A percentile compares a stretch with the other conserved stretches of the same genome.
Evolutionary conservation across 2,329 filamentous ascomycete species (phyloP).

Genomic region (Verticillium nonalfalfae): DNA sequence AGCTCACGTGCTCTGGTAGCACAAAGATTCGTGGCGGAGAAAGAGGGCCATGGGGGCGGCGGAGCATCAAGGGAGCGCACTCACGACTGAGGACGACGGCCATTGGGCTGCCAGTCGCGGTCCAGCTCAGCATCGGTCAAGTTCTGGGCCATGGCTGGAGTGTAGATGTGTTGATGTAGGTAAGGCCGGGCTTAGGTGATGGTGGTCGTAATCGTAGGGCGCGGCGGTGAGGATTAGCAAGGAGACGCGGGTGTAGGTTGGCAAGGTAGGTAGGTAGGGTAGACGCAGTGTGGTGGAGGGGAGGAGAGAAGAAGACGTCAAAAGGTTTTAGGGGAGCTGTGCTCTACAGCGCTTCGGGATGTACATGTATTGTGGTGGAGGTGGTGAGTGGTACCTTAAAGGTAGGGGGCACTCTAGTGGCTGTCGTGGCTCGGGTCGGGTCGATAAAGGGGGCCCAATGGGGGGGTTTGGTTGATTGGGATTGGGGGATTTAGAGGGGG

Average conservation of each 20-base stretch:
- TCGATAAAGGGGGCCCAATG: background rate
- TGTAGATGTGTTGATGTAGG: background rate
- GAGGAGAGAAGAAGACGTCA: background rate
- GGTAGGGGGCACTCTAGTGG: too few species aligned
- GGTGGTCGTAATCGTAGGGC: background rate
- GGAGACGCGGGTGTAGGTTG: background rate
- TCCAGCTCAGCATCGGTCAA: constrained; percentile 64
- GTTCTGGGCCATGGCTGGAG: constrained; percentile 13
- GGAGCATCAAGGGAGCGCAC: constrained; percentile 28
- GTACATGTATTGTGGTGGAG: background rate
- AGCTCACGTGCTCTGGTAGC: background rate
- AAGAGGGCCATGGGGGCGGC: constrained; percentile 44
- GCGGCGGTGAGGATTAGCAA: background rate
- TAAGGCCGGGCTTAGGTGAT: background rate
- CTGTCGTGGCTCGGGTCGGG: background rate
- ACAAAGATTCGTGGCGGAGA: constrained; percentile 35
- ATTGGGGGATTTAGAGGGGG: background rate
- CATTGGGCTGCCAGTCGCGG: constrained; percentile 73
- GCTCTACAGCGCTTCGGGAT: background rate
- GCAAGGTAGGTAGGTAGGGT: background rate
- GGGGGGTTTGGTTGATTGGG: background rate
- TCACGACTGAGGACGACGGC: constrained; percentile 75
- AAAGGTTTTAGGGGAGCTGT: background rate
- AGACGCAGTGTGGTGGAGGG: background rate
- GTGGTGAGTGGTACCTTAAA: background rate